phyloP scores from a whole-genome alignment of 495 filamentous ascomycete species.

The Aspergillus saccharolyticus region DNA sequence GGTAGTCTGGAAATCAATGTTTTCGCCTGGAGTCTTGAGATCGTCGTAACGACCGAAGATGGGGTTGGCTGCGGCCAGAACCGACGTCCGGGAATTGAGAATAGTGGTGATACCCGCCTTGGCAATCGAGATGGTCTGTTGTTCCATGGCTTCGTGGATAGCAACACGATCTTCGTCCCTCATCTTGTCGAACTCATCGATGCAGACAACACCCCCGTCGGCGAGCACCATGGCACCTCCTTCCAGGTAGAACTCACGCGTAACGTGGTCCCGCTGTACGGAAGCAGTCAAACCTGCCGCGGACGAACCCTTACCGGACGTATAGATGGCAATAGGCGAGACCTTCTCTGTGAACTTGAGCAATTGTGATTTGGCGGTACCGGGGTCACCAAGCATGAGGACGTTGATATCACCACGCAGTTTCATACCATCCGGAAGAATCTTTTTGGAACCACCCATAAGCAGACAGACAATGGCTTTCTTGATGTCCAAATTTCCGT shows the following conservation, averaged over 20 bases:
- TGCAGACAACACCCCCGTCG: constrained; percentile 96
- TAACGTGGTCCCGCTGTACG: constrained; percentile 85
- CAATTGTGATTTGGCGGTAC: constrained; percentile 96
- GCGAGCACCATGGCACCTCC: constrained; percentile 99
- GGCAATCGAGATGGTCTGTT: constrained; percentile 99
- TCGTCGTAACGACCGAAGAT: constrained; percentile 98
- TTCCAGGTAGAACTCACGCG: constrained; percentile 96
- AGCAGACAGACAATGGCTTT: constrained; percentile 96
- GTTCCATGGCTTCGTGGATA: constrained; percentile 99
- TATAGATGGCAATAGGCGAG: constrained; percentile 97
- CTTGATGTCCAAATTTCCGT: constrained; percentile 94
- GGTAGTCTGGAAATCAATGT: constrained; percentile 99
- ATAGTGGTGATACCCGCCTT: constrained; percentile 99
- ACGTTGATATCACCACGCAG: constrained; percentile 99
- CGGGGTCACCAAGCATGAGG: constrained; percentile 91
- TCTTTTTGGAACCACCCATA: constrained; percentile 96
- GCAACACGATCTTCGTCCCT: constrained; percentile 97
- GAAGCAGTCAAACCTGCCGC: constrained; percentile 98
- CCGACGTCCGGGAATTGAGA: constrained; percentile 90
- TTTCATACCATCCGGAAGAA: constrained; percentile 97
- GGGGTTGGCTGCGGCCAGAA: constrained; percentile 94
- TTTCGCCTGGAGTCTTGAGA: constrained; percentile 94
- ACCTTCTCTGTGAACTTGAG: constrained; percentile 97
- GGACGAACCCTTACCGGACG: constrained; percentile 96
- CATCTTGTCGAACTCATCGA: constrained; percentile 99